These are phyloP conservation scores for Termitomyces sp. DNA, from an alignment of 768 basidiomycete species.

Conservation along the genomic window DNA sequence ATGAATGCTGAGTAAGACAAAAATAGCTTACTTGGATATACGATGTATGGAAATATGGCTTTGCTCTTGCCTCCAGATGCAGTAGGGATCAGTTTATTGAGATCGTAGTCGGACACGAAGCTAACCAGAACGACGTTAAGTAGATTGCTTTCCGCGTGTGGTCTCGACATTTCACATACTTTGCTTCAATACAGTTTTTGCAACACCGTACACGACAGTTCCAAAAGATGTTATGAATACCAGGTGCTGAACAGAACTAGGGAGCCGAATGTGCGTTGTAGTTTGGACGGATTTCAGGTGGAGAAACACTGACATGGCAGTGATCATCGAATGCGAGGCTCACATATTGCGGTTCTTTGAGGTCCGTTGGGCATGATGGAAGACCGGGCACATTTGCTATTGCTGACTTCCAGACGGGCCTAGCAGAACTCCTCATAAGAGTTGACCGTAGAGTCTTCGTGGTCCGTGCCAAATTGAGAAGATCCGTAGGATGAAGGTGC, in stretches of 20 bases:
- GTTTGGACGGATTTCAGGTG: neutral
- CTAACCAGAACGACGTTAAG: conserved; percentile 2
- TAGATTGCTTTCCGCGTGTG: no score
- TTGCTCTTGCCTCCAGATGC: conserved; percentile 18
- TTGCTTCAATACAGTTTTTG: conserved; percentile 15
- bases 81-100: conserved; percentile 17
- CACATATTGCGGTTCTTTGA: conserved; percentile 39
- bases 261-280: neutral
- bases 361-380: conserved; percentile 37
- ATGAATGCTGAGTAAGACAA: neutral
- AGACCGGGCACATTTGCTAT: conserved; percentile 28
- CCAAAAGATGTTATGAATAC: conserved; percentile 18
- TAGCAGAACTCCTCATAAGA: conserved; percentile 28
- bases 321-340: conserved; percentile 37
- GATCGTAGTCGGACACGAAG: conserved; percentile 13
- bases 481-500: conserved; percentile 37
- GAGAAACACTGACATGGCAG: conserved; percentile 33
- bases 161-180: conserved; percentile 5
- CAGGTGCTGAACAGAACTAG: conserved; percentile 17
- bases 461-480: conserved; percentile 39
- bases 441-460: conserved; percentile 33
- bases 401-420: conserved; percentile 30
- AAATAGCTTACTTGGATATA: conserved; percentile 17
- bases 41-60: conserved; percentile 25
- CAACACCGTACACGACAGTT: conserved; percentile 20